Evolutionary conservation across 106 monocot species (phyloP).

Genomic region (Allium cepa): DNA sequence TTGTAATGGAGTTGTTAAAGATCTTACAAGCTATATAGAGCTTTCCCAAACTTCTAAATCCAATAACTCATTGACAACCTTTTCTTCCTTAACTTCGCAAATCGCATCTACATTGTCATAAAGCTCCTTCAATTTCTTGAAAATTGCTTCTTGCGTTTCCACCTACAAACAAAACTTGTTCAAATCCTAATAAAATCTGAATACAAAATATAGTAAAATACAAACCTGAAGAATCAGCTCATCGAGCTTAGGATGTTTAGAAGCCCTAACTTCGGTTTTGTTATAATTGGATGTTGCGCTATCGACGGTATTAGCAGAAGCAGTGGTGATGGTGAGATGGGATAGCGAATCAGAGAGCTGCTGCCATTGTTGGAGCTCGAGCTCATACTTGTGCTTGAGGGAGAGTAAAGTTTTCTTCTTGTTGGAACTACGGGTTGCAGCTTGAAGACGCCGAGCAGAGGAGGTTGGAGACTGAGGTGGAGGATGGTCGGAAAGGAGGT

Average conservation of each 20-base stretch:
- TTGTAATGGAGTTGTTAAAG: not conserved
- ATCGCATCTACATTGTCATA: constrained; percentile 37
- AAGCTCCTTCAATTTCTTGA: constrained; percentile 27
- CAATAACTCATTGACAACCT: constrained; percentile 10
- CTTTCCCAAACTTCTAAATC: constrained; percentile 51
- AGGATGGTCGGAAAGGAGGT: not conserved
- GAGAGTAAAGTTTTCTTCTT: constrained; percentile 4
- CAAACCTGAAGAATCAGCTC: constrained; percentile 32
- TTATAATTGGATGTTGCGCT: not conserved
- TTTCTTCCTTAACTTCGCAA: constrained; percentile 28
- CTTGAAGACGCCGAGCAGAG: not conserved
- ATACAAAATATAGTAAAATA: too few relatives aligned
- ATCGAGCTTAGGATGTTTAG: constrained; percentile 1
- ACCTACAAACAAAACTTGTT: constrained; percentile 13
- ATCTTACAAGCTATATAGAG: constrained; percentile 9
- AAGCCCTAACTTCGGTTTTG: too few relatives aligned
- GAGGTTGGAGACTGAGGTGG: not conserved
- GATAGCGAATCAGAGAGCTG: constrained; percentile 6
- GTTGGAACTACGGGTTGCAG: not conserved
- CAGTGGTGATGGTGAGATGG: not conserved
- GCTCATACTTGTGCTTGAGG: not conserved
- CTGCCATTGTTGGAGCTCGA: constrained; percentile 1
- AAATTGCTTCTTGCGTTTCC: constrained; percentile 30
- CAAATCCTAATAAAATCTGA: not conserved
- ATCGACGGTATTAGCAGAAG: not conserved